A percentile compares a stretch with the other conserved stretches of the same genome.
Evolutionary conservation across 78 protist genomes (phyloP).

Genomic region (slime mould (Dictyostelium discoideum)): DNA sequence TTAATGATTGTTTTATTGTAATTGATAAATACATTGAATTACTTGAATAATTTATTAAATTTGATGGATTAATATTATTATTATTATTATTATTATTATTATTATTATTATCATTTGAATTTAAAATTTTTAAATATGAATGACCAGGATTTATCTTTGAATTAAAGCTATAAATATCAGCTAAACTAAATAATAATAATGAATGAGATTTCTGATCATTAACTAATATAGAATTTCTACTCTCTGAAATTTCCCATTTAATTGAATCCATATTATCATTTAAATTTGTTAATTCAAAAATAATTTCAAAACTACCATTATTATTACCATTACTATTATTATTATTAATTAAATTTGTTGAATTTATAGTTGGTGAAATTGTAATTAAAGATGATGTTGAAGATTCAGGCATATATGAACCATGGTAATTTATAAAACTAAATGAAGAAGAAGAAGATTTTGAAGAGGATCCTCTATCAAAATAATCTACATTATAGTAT

Average conservation of each 20-base stretch:
- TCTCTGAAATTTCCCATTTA: background rate
- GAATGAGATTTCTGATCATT: background rate
- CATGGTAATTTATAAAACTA: background rate
- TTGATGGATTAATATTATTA: background rate
- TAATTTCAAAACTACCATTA: background rate
- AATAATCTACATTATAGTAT: background rate
- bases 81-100: background rate
- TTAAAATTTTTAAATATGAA: background rate
- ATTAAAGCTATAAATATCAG: background rate
- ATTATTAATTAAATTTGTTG: background rate
- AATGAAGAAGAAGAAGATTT: background rate
- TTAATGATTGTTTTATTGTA: background rate
- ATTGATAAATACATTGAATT: background rate
- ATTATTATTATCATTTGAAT: background rate
- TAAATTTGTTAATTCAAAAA: background rate
- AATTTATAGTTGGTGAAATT: background rate
- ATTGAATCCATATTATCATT: background rate
- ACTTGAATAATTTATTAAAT: background rate
- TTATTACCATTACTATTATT: background rate
- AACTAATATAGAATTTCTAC: background rate
- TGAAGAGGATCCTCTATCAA: background rate
- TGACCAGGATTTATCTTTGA: background rate
- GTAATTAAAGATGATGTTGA: background rate
- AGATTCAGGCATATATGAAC: background rate
- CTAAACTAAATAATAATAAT: background rate